A percentile compares a stretch with the other conserved stretches of the same genome.
Conservation (phyloP, 164 flowering plant genomes). For the Pachysandra terminalis region DNA sequence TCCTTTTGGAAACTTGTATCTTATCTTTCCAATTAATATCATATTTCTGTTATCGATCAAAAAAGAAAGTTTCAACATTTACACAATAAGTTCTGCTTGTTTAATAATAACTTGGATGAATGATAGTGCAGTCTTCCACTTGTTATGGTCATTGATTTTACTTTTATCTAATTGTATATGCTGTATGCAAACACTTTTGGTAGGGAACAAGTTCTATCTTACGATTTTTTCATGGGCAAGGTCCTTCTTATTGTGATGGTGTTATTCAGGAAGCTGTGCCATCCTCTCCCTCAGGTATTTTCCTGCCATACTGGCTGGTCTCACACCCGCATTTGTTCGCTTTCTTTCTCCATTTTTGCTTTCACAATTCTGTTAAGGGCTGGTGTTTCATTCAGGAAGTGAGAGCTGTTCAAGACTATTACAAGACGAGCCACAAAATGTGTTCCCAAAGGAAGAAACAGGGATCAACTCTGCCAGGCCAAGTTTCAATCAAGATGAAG, state of each 20-base stretch:
- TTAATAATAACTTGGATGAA: too few species aligned
- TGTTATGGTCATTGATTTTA: background rate
- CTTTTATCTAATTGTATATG: background rate
- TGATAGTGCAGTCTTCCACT: too few species aligned
- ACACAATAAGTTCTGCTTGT: too few species aligned
- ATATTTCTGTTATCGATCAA: too few species aligned
- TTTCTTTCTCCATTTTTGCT: background rate
- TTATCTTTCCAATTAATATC: too few species aligned
- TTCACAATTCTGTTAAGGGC: background rate
- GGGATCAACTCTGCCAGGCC: constrained; percentile 1
- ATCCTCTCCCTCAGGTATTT: constrained; percentile 42
- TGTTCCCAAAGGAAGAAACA: constrained; percentile 10
- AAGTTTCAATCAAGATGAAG: constrained; percentile 4
- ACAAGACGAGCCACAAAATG: constrained; percentile 9
- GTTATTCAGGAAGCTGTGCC: constrained; percentile 18
- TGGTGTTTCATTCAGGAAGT: constrained; percentile 25
- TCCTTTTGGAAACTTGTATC: too few species aligned
- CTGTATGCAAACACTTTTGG: background rate
- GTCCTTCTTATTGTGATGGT: constrained; percentile 26
- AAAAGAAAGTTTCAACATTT: too few species aligned
- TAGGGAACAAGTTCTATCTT: constrained; percentile 66
- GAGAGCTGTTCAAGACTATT: constrained; percentile 20
- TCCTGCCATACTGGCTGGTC: background rate
- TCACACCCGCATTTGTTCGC: background rate
- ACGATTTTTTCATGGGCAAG: constrained; percentile 47